phyloP scores from a whole-genome alignment of 2,329 filamentous ascomycete genomes.

The Paracoccidioides lutzii region DNA sequence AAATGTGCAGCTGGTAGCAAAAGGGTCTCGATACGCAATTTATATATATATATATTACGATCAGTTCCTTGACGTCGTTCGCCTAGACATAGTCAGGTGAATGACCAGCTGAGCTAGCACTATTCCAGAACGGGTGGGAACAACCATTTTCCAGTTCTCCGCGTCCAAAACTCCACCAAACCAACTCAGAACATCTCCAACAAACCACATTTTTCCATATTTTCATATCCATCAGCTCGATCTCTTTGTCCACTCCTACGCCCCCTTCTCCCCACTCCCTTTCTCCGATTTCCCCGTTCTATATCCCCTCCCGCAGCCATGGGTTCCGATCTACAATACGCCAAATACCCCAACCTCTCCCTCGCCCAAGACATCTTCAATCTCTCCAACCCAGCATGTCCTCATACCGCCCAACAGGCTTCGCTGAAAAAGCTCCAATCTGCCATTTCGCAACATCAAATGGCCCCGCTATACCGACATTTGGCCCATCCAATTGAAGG shows the following conservation, averaged over 20 bases:
- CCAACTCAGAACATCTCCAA: no score
- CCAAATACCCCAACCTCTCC: conserved; percentile 50
- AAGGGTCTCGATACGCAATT: no score
- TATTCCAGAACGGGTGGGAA: no score
- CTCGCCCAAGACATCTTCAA: conserved; percentile 57
- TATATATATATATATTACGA: no score
- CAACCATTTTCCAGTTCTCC: no score
- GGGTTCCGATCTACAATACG: conserved; percentile 52
- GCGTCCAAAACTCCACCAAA: no score
- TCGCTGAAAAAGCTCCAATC: conserved; percentile 50
- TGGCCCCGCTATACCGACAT: conserved; percentile 54
- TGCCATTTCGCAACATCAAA: conserved; percentile 51
- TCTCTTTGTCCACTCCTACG: background rate
- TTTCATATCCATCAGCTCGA: background rate
- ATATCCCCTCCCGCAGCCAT: conserved; percentile 23
- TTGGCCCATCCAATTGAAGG: conserved; percentile 57
- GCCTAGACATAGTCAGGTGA: no score
- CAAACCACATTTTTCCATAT: background rate
- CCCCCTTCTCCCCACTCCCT: background rate
- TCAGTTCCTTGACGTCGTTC: no score
- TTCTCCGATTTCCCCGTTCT: conserved; percentile 3
- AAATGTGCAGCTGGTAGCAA: no score
- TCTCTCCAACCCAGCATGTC: conserved; percentile 48
- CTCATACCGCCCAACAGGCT: conserved; percentile 39
- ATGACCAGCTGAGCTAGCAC: no score